Percentiles rank a stretch among this genome's conserved stretches.
Conservation (phyloP, 2,329 filamentous ascomycete species). For the Aspergillus glaucus region DNA sequence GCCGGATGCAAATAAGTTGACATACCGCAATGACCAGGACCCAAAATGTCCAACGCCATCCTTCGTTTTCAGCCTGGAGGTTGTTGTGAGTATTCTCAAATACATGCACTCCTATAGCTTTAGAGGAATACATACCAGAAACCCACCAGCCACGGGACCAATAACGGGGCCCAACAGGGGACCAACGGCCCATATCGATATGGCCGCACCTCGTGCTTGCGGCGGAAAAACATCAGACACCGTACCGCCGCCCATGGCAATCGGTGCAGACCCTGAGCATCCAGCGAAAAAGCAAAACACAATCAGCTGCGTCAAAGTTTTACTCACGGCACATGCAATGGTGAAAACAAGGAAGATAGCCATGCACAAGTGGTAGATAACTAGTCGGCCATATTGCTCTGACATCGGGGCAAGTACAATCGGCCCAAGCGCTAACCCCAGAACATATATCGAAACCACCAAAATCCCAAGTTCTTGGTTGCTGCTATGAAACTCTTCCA, state of each 20-base stretch:
- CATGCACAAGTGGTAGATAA: not conserved
- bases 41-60: slow-evolving; percentile 47
- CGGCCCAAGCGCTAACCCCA: not conserved
- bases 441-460: not conserved
- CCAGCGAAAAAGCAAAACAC: slow-evolving; percentile 60
- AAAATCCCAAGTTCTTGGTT: not conserved
- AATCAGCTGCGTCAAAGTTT: slow-evolving; percentile 54
- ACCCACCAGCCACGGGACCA: slow-evolving; percentile 35
- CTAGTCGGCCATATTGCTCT: not conserved
- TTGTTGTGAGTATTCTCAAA: no score
- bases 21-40: slow-evolving; percentile 32
- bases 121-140: slow-evolving; percentile 22
- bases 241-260: slow-evolving; percentile 41
- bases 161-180: slow-evolving; percentile 27
- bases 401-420: not conserved
- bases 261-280: slow-evolving; percentile 23
- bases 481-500: not conserved
- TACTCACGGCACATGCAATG: slow-evolving; percentile 52
- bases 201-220: slow-evolving; percentile 38
- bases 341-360: slow-evolving; percentile 53
- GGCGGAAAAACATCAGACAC: slow-evolving; percentile 41
- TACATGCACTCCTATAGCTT: not conserved
- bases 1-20: not conserved
- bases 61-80: slow-evolving; percentile 20
- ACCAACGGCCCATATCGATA: slow-evolving; percentile 38